phyloP scores from a whole-genome alignment of 306 rosid species.

The Fagus crenata region DNA sequence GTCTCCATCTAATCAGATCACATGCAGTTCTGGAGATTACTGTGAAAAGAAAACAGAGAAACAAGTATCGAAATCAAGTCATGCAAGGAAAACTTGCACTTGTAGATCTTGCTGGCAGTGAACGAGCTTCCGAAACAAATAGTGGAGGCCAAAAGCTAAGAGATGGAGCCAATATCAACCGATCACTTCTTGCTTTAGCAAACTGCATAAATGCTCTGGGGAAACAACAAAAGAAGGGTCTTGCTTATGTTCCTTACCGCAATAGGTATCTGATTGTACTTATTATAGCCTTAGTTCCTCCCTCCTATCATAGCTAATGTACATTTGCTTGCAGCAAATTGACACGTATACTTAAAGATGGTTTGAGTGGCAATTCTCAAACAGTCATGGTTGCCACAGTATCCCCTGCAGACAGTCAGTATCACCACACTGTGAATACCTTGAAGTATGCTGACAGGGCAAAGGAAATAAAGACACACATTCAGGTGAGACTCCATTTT shows the following conservation, averaged over 20 bases:
- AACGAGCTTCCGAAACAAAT: constrained; percentile 60
- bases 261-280: constrained; percentile 47
- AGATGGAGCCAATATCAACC: constrained; percentile 71
- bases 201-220: constrained; percentile 69
- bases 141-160: constrained; percentile 57
- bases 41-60: constrained; percentile 58
- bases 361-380: constrained; percentile 68
- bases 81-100: constrained; percentile 64
- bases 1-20: constrained; percentile 38
- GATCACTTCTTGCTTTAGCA: constrained; percentile 68
- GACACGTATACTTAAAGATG: constrained; percentile 67
- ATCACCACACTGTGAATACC: constrained; percentile 63
- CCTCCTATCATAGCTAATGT: constrained; percentile 27
- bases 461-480: constrained; percentile 66
- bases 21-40: constrained; percentile 67
- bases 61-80: constrained; percentile 56
- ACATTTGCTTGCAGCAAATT: constrained; percentile 49
- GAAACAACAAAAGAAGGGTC: constrained; percentile 66
- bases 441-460: constrained; percentile 71
- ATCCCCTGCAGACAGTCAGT: constrained; percentile 52
- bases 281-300: background rate
- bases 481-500: constrained; percentile 45
- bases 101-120: constrained; percentile 72
- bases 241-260: constrained; percentile 66
- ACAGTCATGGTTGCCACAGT: constrained; percentile 66